Percentiles rank a stretch among this genome's conserved stretches.
Evolutionary conservation across 768 basidiomycete species (phyloP).

Genomic region (Saitozyma podzolica): DNA sequence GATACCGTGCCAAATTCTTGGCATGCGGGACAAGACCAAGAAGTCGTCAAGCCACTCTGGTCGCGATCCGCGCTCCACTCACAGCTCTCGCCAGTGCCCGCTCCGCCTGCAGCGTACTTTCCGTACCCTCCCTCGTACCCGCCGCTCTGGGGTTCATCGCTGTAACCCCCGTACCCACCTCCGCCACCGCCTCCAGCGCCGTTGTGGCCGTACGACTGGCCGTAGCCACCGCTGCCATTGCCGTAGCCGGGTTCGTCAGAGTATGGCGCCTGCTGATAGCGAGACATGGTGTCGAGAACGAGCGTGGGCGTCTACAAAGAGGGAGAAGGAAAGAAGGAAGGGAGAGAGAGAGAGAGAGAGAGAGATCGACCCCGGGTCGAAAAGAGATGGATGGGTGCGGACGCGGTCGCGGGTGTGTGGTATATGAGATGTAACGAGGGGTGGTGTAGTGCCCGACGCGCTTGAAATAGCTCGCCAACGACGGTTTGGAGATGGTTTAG

Average conservation of each 20-base stretch:
- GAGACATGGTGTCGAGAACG: conserved; percentile 26
- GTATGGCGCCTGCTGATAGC: conserved; percentile 42
- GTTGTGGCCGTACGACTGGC: conserved; percentile 24
- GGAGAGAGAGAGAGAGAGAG: conserved; percentile 2
- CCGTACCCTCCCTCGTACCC: conserved; percentile 6
- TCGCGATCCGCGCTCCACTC: not conserved
- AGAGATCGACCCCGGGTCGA: not conserved
- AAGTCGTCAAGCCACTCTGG: too few relatives aligned
- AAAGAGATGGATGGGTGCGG: not conserved
- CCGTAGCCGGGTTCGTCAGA: conserved; percentile 17
- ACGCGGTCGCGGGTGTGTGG: too few relatives aligned
- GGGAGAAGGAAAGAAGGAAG: conserved; percentile 2
- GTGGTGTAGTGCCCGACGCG: too few relatives aligned
- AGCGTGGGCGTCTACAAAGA: conserved; percentile 4
- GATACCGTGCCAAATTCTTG: too few relatives aligned
- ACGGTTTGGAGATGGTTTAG: too few relatives aligned
- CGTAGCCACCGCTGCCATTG: conserved; percentile 13
- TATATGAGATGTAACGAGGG: too few relatives aligned
- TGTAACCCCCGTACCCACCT: conserved; percentile 28
- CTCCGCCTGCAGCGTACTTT: conserved; percentile 3
- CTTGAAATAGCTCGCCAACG: too few relatives aligned
- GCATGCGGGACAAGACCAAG: too few relatives aligned
- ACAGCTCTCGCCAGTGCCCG: conserved; percentile 4
- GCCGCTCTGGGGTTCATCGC: conserved; percentile 9
- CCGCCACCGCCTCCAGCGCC: conserved; percentile 33